phyloP scores from a whole-genome alignment of 1,284 basidiomycete species.

The Cryptococcus sp. region DNA sequence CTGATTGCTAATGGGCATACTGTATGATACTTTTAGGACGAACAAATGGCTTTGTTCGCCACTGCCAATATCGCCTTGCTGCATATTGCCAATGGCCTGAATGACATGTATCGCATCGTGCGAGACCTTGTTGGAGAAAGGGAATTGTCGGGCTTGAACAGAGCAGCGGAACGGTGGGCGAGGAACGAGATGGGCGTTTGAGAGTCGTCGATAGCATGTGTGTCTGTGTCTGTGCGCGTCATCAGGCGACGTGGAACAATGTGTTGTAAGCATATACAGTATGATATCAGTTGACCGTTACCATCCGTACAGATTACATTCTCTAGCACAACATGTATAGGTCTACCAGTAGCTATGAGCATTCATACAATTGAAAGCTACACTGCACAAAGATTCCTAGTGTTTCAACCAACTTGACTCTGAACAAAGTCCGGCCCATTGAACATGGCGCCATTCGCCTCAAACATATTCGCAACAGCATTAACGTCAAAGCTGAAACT shows the following conservation, averaged over 20 bases:
- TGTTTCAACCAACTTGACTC: neutral
- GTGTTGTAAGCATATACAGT: too few species aligned
- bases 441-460: conserved; percentile 23
- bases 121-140: conserved; percentile 44
- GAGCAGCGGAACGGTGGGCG: conserved; percentile 40
- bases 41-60: conserved; percentile 48
- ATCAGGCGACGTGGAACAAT: too few species aligned
- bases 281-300: too few species aligned
- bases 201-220: neutral
- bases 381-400: too few species aligned
- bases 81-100: conserved; percentile 39
- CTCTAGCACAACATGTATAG: too few species aligned
- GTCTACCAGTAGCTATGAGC: too few species aligned
- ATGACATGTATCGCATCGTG: conserved; percentile 42
- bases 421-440: conserved; percentile 14
- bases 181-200: conserved; percentile 11
- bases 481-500: conserved; percentile 37
- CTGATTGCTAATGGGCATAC: neutral
- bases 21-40: conserved; percentile 33
- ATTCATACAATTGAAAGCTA: too few species aligned
- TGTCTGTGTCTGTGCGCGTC: too few species aligned
- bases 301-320: too few species aligned
- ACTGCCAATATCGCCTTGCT: conserved; percentile 45
- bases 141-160: conserved; percentile 44
- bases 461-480: conserved; percentile 26